Conservation (phyloP, 495 filamentous ascomycete species). For the Penicillium manginii region DNA sequence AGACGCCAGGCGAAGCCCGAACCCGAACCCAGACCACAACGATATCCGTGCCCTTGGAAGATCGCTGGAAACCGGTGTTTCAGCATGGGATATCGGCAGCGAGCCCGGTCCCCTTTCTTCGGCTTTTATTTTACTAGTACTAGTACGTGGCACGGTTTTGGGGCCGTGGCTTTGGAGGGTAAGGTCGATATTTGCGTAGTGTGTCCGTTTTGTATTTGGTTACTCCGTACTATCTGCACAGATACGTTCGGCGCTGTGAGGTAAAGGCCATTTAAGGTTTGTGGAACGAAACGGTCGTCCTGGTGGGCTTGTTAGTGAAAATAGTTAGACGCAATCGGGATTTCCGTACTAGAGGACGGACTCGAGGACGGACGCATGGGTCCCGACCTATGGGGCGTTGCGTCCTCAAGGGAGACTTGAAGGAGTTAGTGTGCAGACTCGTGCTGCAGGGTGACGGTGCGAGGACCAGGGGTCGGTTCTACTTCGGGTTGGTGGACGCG, state of each 20-base stretch:
- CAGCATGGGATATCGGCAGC: background rate
- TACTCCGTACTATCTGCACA: no score
- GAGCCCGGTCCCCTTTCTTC: background rate
- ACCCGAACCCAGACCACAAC: background rate
- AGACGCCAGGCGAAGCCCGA: no score
- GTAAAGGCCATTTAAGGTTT: constrained; percentile 3
- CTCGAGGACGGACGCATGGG: background rate
- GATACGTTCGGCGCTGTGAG: no score
- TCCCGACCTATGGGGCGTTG: background rate
- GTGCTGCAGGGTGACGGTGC: background rate
- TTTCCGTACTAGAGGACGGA: background rate
- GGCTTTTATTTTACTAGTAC: background rate
- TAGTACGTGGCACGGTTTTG: no score
- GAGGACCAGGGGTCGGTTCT: background rate
- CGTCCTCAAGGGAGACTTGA: background rate
- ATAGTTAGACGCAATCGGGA: no score
- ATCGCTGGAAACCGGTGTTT: constrained; percentile 4
- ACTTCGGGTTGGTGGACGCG: background rate
- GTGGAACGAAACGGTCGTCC: background rate
- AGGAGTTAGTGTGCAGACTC: constrained; percentile 2
- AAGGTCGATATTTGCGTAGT: no score
- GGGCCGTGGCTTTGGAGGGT: no score
- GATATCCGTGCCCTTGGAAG: constrained; percentile 10
- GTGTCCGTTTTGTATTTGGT: no score
- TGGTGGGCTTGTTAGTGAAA: background rate